phyloP scores from a whole-genome alignment of 225 moss, liverwort and hornwort genomes.

The Sphagnum contortum region DNA sequence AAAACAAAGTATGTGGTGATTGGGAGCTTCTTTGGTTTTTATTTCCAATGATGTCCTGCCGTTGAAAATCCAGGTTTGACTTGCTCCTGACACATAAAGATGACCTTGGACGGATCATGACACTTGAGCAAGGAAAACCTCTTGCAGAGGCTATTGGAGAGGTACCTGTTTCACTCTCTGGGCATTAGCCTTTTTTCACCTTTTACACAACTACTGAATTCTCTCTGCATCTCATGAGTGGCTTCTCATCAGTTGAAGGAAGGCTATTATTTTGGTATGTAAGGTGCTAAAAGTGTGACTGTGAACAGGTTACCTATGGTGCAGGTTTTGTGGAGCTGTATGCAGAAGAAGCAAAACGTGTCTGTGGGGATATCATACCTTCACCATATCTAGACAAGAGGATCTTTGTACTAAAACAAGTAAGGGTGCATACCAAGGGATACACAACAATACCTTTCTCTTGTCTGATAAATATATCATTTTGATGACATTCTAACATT shows the following conservation, averaged over 20 bases:
- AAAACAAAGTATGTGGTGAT: not conserved
- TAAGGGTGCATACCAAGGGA: conserved; percentile 9
- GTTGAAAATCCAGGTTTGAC: conserved; percentile 58
- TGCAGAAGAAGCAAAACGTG: conserved; percentile 93
- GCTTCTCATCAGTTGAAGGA: too few species aligned
- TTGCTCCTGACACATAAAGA: conserved; percentile 70
- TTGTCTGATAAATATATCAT: not conserved
- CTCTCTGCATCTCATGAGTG: not conserved
- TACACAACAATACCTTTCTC: not conserved
- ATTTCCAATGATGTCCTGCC: not conserved
- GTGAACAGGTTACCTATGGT: conserved; percentile 69
- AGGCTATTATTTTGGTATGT: not conserved
- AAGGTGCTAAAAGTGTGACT: conserved; percentile 16
- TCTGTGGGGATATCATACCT: conserved; percentile 85
- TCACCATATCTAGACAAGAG: conserved; percentile 70
- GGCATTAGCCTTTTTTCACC: conserved; percentile 1
- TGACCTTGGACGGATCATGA: conserved; percentile 83
- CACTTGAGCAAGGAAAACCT: conserved; percentile 93
- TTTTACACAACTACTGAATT: conserved; percentile 11
- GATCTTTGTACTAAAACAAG: conserved; percentile 84
- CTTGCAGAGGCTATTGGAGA: conserved; percentile 74
- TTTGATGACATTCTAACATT: not conserved
- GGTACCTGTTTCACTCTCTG: conserved; percentile 27
- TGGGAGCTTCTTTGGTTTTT: not conserved
- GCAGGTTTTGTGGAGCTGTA: conserved; percentile 96